A percentile compares a stretch with the other conserved stretches of the same genome.
Evolutionary conservation across 192 early-diverging fungal genomes (phyloP).

Genomic region (Umbelopsis sp.): DNA sequence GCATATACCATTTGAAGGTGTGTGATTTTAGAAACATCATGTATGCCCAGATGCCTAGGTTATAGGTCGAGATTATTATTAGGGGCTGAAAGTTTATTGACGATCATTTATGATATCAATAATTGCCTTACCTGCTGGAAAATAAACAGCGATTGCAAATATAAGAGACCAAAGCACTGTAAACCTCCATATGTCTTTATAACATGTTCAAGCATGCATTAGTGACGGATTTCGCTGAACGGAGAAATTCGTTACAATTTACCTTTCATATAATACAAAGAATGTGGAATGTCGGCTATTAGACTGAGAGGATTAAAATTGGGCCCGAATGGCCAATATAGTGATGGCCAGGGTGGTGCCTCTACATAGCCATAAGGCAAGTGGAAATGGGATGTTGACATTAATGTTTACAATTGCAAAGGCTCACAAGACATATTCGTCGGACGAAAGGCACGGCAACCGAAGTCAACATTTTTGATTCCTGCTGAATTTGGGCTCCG

Average conservation of each 20-base stretch:
- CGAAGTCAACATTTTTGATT: neutral
- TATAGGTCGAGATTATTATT: slow-evolving; percentile 36
- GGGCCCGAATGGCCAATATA: slow-evolving; percentile 56
- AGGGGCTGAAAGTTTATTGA: slow-evolving; percentile 6
- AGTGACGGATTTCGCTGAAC: neutral
- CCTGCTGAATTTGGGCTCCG: neutral
- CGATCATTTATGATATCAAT: slow-evolving; percentile 28
- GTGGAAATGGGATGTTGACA: slow-evolving; percentile 47
- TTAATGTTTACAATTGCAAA: neutral
- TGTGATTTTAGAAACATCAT: slow-evolving; percentile 41
- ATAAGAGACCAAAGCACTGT: slow-evolving; percentile 67
- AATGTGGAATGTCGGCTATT: slow-evolving; percentile 39
- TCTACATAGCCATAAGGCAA: slow-evolving; percentile 39
- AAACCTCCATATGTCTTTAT: slow-evolving; percentile 61
- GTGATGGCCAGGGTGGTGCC: slow-evolving; percentile 53
- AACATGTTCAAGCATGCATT: neutral
- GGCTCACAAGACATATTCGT: neutral
- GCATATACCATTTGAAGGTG: slow-evolving; percentile 35
- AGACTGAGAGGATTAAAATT: slow-evolving; percentile 41
- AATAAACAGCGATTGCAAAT: slow-evolving; percentile 59
- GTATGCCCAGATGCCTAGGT: slow-evolving; percentile 47
- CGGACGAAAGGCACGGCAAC: neutral
- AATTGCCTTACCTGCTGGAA: slow-evolving; percentile 57
- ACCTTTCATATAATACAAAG: slow-evolving; percentile 53
- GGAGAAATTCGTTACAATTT: neutral